A percentile compares a stretch with the other conserved stretches of the same genome.
Conservation (phyloP, 331 rosid species). For the Quercus lobata region DNA sequence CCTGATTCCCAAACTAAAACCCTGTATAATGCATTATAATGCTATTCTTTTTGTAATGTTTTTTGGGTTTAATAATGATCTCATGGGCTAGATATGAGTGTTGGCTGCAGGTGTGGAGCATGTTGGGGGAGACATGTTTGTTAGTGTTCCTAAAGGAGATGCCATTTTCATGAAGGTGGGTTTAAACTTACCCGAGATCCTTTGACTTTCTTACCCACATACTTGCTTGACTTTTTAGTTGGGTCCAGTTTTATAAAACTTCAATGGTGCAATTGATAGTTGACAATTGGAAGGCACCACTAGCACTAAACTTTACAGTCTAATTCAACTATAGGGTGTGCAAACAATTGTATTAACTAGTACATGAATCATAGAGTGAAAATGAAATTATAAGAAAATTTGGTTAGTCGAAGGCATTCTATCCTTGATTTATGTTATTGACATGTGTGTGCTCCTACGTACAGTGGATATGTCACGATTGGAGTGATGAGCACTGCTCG, state of each 20-base stretch:
- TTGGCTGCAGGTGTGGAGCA: constrained; percentile 74
- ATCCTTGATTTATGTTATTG: constrained; percentile 9
- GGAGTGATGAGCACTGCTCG: constrained; percentile 92
- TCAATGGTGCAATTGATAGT: not conserved
- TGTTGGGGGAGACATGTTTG: constrained; percentile 98
- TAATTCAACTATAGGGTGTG: not conserved
- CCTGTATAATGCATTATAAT: not conserved
- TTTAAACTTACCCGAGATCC: not conserved
- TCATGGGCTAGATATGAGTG: not conserved
- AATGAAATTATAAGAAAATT: not conserved
- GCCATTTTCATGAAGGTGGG: constrained; percentile 70
- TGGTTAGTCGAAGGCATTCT: not conserved
- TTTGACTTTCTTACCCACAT: constrained; percentile 5
- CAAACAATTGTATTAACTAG: not conserved
- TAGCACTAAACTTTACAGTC: not conserved
- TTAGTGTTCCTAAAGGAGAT: constrained; percentile 78
- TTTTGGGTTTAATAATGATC: not conserved
- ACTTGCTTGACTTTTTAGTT: not conserved
- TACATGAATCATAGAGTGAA: not conserved
- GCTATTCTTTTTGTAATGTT: not conserved
- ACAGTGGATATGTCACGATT: constrained; percentile 94
- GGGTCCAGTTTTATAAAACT: not conserved
- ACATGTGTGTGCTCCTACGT: not conserved
- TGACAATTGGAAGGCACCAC: not conserved
- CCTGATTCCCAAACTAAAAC: not conserved